Base-by-base conservation (phyloP, 208 protist species). In the Leishmania aethiopica region DNA sequence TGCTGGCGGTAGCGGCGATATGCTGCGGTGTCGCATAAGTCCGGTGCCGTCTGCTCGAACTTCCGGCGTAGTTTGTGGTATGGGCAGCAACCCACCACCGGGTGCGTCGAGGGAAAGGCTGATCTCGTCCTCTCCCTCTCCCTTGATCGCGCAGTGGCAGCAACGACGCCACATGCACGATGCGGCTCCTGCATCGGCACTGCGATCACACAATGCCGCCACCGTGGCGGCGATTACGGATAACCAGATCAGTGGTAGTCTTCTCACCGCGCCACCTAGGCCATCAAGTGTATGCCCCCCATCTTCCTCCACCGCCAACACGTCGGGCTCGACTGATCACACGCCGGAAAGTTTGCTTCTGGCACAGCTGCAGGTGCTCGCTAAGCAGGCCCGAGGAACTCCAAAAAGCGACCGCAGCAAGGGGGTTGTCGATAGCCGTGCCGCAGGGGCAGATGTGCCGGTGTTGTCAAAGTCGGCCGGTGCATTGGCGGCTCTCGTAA, bases 331-430 rank as follows among this genome's bases (percentile, higher is more conserved):
- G 25, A 37, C 37, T 10, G 42, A 45, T 35, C 42, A 53, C 70
- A 53, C 70, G 3, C 49, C 28, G 70, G 73, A 77, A 60, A 47
- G 35, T n/a, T 62, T n/a, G 42, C 75, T 79, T 66, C 40, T 79
- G 55, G 1, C 60, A 42, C 75, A 79, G 59, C 57, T 79, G 60
- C 75, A 70, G 59, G 28, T 15, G 40, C 57, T 79, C 37, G 42
- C 75, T 32, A 59, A 66, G 57, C 8, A 79, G 42, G 35, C 37
- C 25, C 75, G 42, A 25, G 47, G 47, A 64, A 40, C 37, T 2
- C 32, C 51, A 40, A n/a, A 64, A 6, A 53, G 70, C 28, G 2
- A 17, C 70, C 5, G 70, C 70, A 17, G 25, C 28, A 32, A n/a
- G 45, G 42, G 0, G n/a, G 42, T 53, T n/a, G 70, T 49, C 11